phyloP scores from a whole-genome alignment of 768 basidiomycete species.

The Leucogyrophana mollusca region DNA sequence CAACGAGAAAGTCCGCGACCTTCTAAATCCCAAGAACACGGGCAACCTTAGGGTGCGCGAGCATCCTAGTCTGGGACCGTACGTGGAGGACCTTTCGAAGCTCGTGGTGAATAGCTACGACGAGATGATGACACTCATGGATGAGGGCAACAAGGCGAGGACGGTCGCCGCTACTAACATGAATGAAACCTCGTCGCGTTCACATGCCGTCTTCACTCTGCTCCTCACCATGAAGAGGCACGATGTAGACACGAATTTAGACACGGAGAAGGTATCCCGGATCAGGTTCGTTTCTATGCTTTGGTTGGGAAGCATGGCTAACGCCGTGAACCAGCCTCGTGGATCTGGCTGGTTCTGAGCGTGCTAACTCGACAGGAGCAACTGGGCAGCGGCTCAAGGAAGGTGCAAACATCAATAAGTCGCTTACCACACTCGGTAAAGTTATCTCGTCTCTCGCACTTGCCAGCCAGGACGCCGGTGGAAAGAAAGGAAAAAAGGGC shows the following conservation, averaged over 20 bases:
- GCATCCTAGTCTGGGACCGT: constrained; percentile 95
- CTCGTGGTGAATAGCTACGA: constrained; percentile 88
- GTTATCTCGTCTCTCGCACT: constrained; percentile 89
- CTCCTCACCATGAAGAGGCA: constrained; percentile 90
- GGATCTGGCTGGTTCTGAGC: constrained; percentile 94
- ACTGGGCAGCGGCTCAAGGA: constrained; percentile 96
- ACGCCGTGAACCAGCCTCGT: constrained; percentile 66
- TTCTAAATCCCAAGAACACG: constrained; percentile 95
- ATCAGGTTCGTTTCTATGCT: constrained; percentile 61
- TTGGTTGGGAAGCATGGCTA: no score
- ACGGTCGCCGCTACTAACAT: constrained; percentile 99
- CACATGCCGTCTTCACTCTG: constrained; percentile 97
- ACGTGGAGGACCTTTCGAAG: constrained; percentile 96
- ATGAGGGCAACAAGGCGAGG: constrained; percentile 98
- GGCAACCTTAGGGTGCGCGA: constrained; percentile 96
- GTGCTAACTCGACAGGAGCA: constrained; percentile 97
- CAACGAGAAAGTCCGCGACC: constrained; percentile 96
- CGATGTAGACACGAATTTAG: constrained; percentile 81
- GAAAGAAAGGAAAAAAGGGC: constrained; percentile 87
- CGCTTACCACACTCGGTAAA: constrained; percentile 94
- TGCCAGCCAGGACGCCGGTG: constrained; percentile 50
- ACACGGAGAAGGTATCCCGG: constrained; percentile 98
- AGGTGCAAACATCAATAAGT: constrained; percentile 99
- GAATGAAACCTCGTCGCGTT: constrained; percentile 99
- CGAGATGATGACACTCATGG: constrained; percentile 99